Conservation (phyloP, 2,329 filamentous ascomycete genomes). For the Mycocentrospora acerina region DNA sequence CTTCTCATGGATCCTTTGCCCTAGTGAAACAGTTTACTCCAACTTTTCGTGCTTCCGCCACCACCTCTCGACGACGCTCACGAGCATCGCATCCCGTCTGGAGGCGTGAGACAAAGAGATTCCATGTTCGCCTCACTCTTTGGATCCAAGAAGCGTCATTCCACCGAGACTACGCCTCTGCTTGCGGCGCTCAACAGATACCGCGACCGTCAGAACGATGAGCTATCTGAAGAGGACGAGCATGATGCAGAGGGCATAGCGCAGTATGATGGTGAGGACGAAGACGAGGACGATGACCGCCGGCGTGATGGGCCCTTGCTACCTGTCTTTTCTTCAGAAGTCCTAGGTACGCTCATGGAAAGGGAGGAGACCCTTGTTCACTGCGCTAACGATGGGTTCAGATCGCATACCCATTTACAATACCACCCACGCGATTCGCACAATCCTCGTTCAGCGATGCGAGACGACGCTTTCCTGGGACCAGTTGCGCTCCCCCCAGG, state of each 20-base stretch:
- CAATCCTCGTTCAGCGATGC: conserved; percentile 79
- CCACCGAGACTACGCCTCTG: conserved; percentile 39
- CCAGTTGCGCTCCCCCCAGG: conserved; percentile 89
- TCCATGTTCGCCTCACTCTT: conserved; percentile 44
- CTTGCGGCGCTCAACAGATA: conserved; percentile 34
- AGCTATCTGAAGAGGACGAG: conserved; percentile 23
- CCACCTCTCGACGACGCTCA: conserved; percentile 10
- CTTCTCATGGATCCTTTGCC: no score
- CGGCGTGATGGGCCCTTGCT: conserved; percentile 39
- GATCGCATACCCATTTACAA: conserved; percentile 87
- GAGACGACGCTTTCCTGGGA: conserved; percentile 95
- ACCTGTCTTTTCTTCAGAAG: conserved; percentile 43
- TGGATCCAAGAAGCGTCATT: conserved; percentile 30
- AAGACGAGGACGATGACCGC: conserved; percentile 31
- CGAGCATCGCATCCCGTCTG: conserved; percentile 4
- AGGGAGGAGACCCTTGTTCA: conserved; percentile 14
- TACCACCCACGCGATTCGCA: conserved; percentile 85
- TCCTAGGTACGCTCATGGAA: conserved; percentile 37
- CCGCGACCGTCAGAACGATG: conserved; percentile 28
- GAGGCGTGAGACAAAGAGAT: conserved; percentile 10
- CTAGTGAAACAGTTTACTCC: not conserved
- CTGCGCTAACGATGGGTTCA: conserved; percentile 43
- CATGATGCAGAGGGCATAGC: conserved; percentile 14
- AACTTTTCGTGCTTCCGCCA: conserved; percentile 1
- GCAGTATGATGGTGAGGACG: conserved; percentile 32